These are phyloP conservation scores for Dictyostelium intermedium DNA, from an alignment of 78 protist species.

Conservation along the genomic window DNA sequence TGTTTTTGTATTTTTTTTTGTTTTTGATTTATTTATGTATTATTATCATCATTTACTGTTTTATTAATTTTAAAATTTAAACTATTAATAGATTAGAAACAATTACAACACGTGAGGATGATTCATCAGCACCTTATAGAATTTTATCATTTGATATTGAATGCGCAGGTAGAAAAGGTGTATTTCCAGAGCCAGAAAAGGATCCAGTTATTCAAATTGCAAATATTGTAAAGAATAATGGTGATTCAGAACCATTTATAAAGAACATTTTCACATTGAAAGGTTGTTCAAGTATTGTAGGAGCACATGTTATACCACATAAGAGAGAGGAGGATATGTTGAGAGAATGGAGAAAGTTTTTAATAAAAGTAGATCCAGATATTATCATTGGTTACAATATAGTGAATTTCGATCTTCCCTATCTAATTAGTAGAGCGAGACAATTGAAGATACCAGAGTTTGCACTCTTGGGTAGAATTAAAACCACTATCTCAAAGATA, in stretches of 20 bases:
- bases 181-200: slow-evolving; percentile 98
- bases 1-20: neutral
- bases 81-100: slow-evolving; percentile 23
- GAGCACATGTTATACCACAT: slow-evolving; percentile 92
- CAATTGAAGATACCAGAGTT: slow-evolving; percentile 72
- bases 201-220: slow-evolving; percentile 99
- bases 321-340: slow-evolving; percentile 90
- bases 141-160: slow-evolving; percentile 98
- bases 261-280: slow-evolving; percentile 90
- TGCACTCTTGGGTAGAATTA: slow-evolving; percentile 67
- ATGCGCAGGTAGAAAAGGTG: slow-evolving; percentile 96
- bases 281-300: slow-evolving; percentile 94
- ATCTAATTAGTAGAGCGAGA: slow-evolving; percentile 95
- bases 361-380: slow-evolving; percentile 96
- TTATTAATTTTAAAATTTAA: neutral
- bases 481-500: slow-evolving; percentile 67
- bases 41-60: neutral
- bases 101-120: slow-evolving; percentile 63
- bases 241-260: slow-evolving; percentile 76
- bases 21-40: no score
- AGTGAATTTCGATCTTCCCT: slow-evolving; percentile 98
- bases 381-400: slow-evolving; percentile 99
- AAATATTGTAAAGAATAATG: slow-evolving; percentile 83
- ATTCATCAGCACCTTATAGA: slow-evolving; percentile 97
- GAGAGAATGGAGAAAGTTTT: slow-evolving; percentile 85